phyloP scores from a whole-genome alignment of 2,329 filamentous ascomycete genomes.

The Mariannaea sp. region DNA sequence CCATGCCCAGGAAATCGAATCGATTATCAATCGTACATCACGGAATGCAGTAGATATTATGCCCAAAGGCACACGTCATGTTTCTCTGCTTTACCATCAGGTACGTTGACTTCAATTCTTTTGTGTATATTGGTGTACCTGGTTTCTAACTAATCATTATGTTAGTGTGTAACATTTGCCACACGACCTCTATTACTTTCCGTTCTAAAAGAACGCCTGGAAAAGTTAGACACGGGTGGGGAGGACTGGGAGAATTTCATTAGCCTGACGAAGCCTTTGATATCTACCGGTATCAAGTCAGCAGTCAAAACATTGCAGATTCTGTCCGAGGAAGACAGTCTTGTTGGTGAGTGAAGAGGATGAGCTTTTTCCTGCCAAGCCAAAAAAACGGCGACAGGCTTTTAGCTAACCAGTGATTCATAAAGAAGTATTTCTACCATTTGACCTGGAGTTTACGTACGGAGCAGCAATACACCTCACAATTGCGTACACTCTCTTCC shows the following conservation, averaged over 20 bases:
- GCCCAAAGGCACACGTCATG: constrained; percentile 44
- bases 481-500: constrained; percentile 46
- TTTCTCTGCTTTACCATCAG: constrained; percentile 47
- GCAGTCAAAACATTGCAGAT: constrained; percentile 48
- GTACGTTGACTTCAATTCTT: constrained; percentile 23
- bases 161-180: constrained; percentile 46
- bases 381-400: too few species aligned
- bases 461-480: constrained; percentile 42
- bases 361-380: too few species aligned
- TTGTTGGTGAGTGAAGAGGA: constrained; percentile 40
- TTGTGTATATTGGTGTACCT: neutral
- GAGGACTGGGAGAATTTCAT: constrained; percentile 44
- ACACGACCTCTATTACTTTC: constrained; percentile 47
- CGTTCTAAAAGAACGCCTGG: constrained; percentile 44
- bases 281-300: constrained; percentile 48
- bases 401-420: neutral
- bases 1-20: constrained; percentile 47
- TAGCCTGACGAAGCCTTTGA: constrained; percentile 41
- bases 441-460: constrained; percentile 46
- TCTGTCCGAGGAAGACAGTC: constrained; percentile 41
- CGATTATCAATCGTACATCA: constrained; percentile 42
- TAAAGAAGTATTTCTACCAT: constrained; percentile 46
- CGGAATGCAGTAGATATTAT: constrained; percentile 43
- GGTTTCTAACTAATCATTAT: neutral
- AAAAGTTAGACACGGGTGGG: constrained; percentile 32